Evolutionary conservation across 192 early-diverging fungal species (phyloP).

Genomic region (Glomus cerebriforme): DNA sequence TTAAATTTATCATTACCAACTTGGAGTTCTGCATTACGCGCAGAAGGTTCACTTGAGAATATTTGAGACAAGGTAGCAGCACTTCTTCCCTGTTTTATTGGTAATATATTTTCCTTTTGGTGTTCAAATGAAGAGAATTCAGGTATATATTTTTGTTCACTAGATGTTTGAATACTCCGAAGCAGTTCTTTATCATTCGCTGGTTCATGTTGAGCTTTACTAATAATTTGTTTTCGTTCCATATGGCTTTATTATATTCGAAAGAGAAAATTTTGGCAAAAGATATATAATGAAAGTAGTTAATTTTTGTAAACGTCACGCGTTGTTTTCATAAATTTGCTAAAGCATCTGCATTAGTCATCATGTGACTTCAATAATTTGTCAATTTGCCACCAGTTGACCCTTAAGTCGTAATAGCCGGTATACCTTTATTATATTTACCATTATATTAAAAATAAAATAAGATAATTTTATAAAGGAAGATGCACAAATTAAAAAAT

Average conservation of each 20-base stretch:
- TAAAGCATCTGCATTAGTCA: no score
- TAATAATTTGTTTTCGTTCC: background rate
- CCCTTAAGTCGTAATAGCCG: no score
- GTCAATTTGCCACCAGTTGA: no score
- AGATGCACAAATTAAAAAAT: no score
- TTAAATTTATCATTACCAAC: conserved; percentile 35
- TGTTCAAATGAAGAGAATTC: conserved; percentile 55
- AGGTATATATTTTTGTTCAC: background rate
- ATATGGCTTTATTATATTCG: background rate
- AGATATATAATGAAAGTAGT: background rate
- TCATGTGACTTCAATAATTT: no score
- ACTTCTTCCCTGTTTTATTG: conserved; percentile 63
- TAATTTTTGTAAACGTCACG: background rate
- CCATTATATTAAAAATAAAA: no score
- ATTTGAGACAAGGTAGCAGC: conserved; percentile 45
- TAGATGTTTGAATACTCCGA: no score
- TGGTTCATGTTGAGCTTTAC: background rate
- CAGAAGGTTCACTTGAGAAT: conserved; percentile 35
- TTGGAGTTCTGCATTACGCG: conserved; percentile 34
- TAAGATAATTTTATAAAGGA: no score
- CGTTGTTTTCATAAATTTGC: no score
- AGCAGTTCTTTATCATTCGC: background rate
- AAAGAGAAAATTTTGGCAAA: background rate
- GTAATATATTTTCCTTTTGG: conserved; percentile 81
- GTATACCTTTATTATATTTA: no score